Evolutionary conservation across 768 basidiomycete species (phyloP), one percentile per base, ranked within the genome.

Genomic region (Leccinum disarticulatum): DNA sequence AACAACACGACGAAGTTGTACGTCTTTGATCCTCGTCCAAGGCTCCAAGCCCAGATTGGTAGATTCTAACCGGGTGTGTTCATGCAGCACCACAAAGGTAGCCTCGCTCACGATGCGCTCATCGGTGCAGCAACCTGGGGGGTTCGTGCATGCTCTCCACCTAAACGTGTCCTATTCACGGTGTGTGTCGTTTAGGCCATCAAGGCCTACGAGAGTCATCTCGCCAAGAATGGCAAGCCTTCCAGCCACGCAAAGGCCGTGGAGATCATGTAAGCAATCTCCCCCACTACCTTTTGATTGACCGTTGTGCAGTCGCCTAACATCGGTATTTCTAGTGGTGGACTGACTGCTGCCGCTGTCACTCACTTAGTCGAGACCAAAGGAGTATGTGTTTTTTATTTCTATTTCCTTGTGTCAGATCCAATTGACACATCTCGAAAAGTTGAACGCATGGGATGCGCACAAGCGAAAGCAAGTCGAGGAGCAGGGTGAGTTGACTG

Each of bases 161-260:
- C 8, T 3, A 17, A 22, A 13, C 14, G 19, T 10, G 25, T 50
- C n/a, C 19, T 2, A 4, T 19, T 35, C 13, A 19, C 6, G 3
- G 25, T 8, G 9, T 47, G 3, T 13, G 7, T 46, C 7, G 6
- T 35, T 28, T 30, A 70, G 70, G 62, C 55, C 46, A 7, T 52
- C 27, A 68, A 66, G 52, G 54, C 58, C 3, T 71, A 66, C 25
- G 66, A 71, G 59, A 1, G 68, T 0, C 68, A 68, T 36, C 0
- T 28, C 1, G 60, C 53, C 1, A 1, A 0, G n/a, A 61, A 68
- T 1, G 70, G 70, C 33, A 17, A 59, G n/a, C 71, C 68, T 31
- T 56, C 56, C 13, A 41, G 1, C 6, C 68, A 72, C 14, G 68
- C 68, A 33, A 6, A 48, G 55, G 70, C 70, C 47, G 64, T 72